phyloP scores from a whole-genome alignment of 805 yeast species.

The Candida boleticola region DNA sequence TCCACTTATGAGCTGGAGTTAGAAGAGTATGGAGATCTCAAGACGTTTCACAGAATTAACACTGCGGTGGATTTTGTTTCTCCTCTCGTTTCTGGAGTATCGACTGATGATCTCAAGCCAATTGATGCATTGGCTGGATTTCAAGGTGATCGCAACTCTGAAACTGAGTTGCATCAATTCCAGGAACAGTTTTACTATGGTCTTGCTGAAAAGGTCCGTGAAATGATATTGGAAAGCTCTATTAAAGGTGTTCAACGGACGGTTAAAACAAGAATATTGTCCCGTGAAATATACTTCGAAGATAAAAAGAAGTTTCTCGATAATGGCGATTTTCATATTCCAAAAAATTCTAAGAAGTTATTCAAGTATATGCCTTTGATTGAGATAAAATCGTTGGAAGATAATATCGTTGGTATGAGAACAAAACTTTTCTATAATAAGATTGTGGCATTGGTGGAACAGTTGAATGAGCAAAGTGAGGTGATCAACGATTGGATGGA shows the following conservation, averaged over 20 bases:
- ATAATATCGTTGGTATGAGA: conserved; percentile 18
- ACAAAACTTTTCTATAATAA: conserved; percentile 20
- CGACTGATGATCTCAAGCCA: conserved; percentile 8
- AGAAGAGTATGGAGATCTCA: background rate
- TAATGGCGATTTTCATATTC: conserved; percentile 27
- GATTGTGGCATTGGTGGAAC: conserved; percentile 17
- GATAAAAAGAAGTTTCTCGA: conserved; percentile 18
- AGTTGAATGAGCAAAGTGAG: conserved; percentile 52
- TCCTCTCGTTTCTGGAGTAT: conserved; percentile 18
- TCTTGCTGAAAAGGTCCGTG: conserved; percentile 35
- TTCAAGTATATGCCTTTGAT: conserved; percentile 30
- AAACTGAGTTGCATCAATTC: conserved; percentile 12
- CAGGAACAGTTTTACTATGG: conserved; percentile 31
- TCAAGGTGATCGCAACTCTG: background rate
- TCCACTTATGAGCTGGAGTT: no score
- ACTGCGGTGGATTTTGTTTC: conserved; percentile 17
- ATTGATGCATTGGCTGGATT: conserved; percentile 7
- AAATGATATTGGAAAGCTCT: conserved; percentile 29
- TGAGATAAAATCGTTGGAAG: conserved; percentile 12
- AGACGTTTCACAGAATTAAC: conserved; percentile 6
- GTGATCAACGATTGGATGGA: conserved; percentile 52
- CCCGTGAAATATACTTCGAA: conserved; percentile 16
- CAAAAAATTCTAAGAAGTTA: conserved; percentile 33
- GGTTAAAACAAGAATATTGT: conserved; percentile 20
- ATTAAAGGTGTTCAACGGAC: conserved; percentile 25